phyloP scores from a whole-genome alignment of 106 monocot genomes.

The Vanilla planifolia region DNA sequence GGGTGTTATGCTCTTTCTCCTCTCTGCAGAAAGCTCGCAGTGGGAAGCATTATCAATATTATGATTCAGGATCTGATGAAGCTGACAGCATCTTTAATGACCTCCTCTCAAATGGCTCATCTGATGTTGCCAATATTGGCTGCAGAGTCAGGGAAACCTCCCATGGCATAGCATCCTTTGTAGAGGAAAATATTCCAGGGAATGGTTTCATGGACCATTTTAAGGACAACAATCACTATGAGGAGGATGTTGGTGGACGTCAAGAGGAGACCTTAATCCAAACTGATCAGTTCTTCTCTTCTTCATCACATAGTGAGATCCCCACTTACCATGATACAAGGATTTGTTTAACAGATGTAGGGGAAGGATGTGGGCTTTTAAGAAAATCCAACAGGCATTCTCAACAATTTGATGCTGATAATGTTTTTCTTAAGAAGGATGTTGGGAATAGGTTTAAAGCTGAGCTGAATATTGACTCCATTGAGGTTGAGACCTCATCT shows the following conservation, averaged over 20 bases:
- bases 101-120: constrained; percentile 17
- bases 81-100: constrained; percentile 34
- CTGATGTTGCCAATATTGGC: constrained; percentile 9
- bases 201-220: not conserved
- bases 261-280: not conserved
- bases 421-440: no score
- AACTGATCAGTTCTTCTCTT: not conserved
- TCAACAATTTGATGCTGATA: no score
- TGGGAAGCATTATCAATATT: constrained; percentile 14
- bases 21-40: constrained; percentile 20
- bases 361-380: not conserved
- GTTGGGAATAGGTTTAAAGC: no score
- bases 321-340: constrained; percentile 2
- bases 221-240: not conserved
- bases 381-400: no score
- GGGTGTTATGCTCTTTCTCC: constrained; percentile 1
- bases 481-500: no score
- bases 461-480: no score
- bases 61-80: constrained; percentile 49
- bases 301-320: constrained; percentile 3
- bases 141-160: constrained; percentile 6
- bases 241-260: constrained; percentile 13
- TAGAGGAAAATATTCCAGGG: constrained; percentile 2
- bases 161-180: constrained; percentile 9
- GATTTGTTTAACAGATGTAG: not conserved